Percentiles rank a stretch among this genome's conserved stretches.
Evolutionary conservation across 129 eudicot genomes (phyloP).

Genomic region (Ambrosia artemisiifolia): DNA sequence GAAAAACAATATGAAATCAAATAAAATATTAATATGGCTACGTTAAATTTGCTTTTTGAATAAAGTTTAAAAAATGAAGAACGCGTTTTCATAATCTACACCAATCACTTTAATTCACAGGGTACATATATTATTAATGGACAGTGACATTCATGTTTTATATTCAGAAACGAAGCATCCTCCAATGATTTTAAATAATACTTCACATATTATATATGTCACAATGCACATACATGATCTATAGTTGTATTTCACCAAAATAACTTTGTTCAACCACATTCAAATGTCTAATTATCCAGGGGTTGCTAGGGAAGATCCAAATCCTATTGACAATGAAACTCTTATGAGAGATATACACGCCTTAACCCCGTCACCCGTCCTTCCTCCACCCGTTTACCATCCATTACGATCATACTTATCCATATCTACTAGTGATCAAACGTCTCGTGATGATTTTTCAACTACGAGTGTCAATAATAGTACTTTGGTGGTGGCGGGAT

Average conservation of each 20-base stretch:
- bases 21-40: background rate
- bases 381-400: constrained; percentile 13
- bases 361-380: constrained; percentile 23
- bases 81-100: constrained; percentile 24
- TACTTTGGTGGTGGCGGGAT: constrained; percentile 42
- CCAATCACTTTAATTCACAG: constrained; percentile 6
- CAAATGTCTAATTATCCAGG: constrained; percentile 22
- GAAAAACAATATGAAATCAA: background rate
- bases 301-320: constrained; percentile 19
- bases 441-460: constrained; percentile 49
- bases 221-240: background rate
- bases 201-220: constrained; percentile 4
- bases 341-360: constrained; percentile 31
- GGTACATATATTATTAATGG: background rate
- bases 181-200: background rate
- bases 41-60: background rate
- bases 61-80: background rate
- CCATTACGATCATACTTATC: constrained; percentile 17
- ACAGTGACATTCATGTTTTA: constrained; percentile 20
- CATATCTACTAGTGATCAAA: constrained; percentile 24
- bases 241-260: background rate
- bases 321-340: constrained; percentile 18
- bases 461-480: constrained; percentile 46
- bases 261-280: constrained; percentile 11
- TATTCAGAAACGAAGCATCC: constrained; percentile 22